Percentiles rank a stretch among this genome's conserved stretches.
phyloP scores from a whole-genome alignment of 2,329 filamentous ascomycete genomes.

The Colletotrichum spaethianum region DNA sequence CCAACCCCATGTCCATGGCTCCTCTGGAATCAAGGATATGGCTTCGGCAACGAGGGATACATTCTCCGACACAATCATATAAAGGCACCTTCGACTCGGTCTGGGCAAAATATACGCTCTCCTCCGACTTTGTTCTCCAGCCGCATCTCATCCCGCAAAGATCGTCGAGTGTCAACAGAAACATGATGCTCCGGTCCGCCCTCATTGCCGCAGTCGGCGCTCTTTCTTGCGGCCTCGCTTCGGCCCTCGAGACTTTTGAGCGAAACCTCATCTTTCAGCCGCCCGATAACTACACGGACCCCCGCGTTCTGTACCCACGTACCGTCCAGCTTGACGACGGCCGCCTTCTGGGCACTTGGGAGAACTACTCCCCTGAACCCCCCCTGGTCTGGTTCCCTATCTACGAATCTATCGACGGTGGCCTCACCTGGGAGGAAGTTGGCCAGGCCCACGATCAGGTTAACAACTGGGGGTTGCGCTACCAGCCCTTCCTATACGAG shows the following conservation, averaged over 20 bases:
- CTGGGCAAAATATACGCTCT: not conserved
- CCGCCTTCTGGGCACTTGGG: conserved; percentile 68
- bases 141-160: conserved; percentile 18
- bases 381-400: conserved; percentile 70
- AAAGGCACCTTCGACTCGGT: conserved; percentile 7
- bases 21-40: conserved; percentile 11
- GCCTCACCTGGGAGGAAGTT: conserved; percentile 74
- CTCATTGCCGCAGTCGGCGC: conserved; percentile 32
- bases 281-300: conserved; percentile 59
- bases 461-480: conserved; percentile 76
- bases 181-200: conserved; percentile 39
- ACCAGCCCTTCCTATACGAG: conserved; percentile 78
- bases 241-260: conserved; percentile 42
- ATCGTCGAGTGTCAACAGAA: conserved; percentile 11
- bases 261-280: conserved; percentile 58
- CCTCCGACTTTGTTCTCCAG: conserved; percentile 4
- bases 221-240: conserved; percentile 29
- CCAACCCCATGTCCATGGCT: conserved; percentile 2
- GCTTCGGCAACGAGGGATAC: not conserved
- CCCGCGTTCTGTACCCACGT: conserved; percentile 60
- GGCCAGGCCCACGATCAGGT: conserved; percentile 74
- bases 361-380: conserved; percentile 70
- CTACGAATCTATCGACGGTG: conserved; percentile 66
- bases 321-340: conserved; percentile 60
- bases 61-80: conserved; percentile 8